A percentile compares a stretch with the other conserved stretches of the same genome.
Evolutionary conservation across 495 filamentous ascomycete species (phyloP).

Genomic region (Xylaria acuta): DNA sequence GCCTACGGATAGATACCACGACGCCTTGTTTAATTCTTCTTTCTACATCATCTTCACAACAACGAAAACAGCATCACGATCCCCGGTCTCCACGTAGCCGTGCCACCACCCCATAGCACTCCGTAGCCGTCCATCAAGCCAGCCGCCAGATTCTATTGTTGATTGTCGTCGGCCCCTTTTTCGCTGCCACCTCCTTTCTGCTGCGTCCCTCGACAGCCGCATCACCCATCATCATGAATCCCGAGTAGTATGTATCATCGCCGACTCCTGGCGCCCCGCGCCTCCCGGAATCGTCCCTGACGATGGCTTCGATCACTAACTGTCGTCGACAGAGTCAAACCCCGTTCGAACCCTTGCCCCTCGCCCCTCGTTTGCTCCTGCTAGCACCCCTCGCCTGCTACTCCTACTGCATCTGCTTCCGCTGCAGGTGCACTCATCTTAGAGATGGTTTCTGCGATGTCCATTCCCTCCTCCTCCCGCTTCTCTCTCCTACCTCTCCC

Average conservation of each 20-base stretch:
- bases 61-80: conserved; percentile 26
- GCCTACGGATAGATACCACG: conserved; percentile 30
- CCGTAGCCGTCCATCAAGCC: conserved; percentile 16
- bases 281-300: conserved; percentile 20
- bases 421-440: conserved; percentile 1
- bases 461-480: not conserved
- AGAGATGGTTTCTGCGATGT: conserved; percentile 3
- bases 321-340: conserved; percentile 39
- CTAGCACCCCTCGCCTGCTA: conserved; percentile 20
- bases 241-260: conserved; percentile 79
- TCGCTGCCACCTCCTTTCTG: conserved; percentile 25
- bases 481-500: conserved; percentile 7
- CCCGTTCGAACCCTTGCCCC: conserved; percentile 23
- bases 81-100: conserved; percentile 17
- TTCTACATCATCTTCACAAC: conserved; percentile 38
- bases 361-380: conserved; percentile 25
- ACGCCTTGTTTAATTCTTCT: conserved; percentile 46
- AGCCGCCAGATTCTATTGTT: conserved; percentile 16
- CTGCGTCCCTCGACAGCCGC: conserved; percentile 30
- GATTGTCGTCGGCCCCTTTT: conserved; percentile 24
- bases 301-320: conserved; percentile 28
- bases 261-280: conserved; percentile 25
- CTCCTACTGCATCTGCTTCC: not conserved
- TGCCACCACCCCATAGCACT: conserved; percentile 22
- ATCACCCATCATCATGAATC: conserved; percentile 76